Base-by-base conservation (phyloP, 2,329 filamentous ascomycete genomes). In the Stachybotrys elegans region DNA sequence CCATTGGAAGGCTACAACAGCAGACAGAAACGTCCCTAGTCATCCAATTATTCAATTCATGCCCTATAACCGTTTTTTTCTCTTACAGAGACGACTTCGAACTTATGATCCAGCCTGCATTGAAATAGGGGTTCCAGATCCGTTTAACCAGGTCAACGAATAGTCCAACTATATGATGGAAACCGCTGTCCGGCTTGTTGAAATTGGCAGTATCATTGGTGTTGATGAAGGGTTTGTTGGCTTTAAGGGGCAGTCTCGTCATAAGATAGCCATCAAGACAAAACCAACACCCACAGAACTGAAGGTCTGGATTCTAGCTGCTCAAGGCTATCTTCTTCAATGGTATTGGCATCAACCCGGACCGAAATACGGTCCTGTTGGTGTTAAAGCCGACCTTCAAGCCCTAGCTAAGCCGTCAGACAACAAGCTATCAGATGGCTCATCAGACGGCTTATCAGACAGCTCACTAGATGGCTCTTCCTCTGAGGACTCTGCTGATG, bases 321-420 rank as follows among this genome's bases (percentile, higher is more conserved):
- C 40, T 16, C 3, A 27, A 19, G 45, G 45, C 37, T 44, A 43
- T 43, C 40, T 47, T 40, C 34, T 47, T 7, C 20, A 36, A n/a
- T 49, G 40, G 48, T 20, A 44, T 23, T 49, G 40, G 45, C 40
- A 47, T 19, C 31, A 19, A 23, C 41, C 29, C 12, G 41, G 41
- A 16, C 31, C 40, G 40, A 40, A 43, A 38, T 38, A 38, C 35
- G 35, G 35, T 38, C 35, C 35, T 22, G 35, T 38, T 22, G 37
- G 37, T 22, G 22, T 40, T 40, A 22, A 40, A 25, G 20, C 17
- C 22, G 17, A 25, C 20, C 37, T 34, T 34, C 13, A 22, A 22
- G 35, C 35, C 35, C 35, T 37, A 40, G 14, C 20, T 22, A 40
- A 25, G 37, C 37, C 37, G 8, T 40, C 37, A 22, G 14, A 22